Percentiles rank a stretch among this genome's conserved stretches.
These are phyloP conservation scores for Stephania yunnanensis DNA, from an alignment of 164 flowering plant genomes.

Conservation along the genomic window DNA sequence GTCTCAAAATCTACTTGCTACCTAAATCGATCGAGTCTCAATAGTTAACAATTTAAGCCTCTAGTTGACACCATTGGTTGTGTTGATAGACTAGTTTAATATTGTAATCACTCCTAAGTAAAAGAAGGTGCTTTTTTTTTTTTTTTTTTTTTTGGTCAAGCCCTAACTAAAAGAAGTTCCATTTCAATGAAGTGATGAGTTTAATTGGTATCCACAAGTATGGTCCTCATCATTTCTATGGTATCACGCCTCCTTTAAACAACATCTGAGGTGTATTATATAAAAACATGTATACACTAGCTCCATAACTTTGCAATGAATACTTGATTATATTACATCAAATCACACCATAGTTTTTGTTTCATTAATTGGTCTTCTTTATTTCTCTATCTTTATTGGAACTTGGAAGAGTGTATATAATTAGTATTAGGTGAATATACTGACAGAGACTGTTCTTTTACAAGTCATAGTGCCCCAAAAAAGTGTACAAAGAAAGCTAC, in stretches of 20 bases:
- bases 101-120: no score
- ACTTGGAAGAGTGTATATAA: neutral
- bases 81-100: no score
- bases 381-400: neutral
- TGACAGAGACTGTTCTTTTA: neutral
- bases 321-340: neutral
- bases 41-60: no score
- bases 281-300: neutral
- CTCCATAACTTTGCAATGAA: neutral
- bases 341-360: neutral
- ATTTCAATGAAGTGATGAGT: neutral
- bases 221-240: neutral
- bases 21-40: no score
- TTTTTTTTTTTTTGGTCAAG: no score
- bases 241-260: neutral
- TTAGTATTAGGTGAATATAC: neutral
- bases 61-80: no score
- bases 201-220: neutral
- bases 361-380: neutral
- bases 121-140: neutral
- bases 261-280: neutral
- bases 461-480: constrained; percentile 3
- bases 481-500: neutral
- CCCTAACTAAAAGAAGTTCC: neutral
- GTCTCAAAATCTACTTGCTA: no score